These are phyloP conservation scores for Cicer chorassanicum DNA, from an alignment of 306 rosid species.

Conservation along the genomic window DNA sequence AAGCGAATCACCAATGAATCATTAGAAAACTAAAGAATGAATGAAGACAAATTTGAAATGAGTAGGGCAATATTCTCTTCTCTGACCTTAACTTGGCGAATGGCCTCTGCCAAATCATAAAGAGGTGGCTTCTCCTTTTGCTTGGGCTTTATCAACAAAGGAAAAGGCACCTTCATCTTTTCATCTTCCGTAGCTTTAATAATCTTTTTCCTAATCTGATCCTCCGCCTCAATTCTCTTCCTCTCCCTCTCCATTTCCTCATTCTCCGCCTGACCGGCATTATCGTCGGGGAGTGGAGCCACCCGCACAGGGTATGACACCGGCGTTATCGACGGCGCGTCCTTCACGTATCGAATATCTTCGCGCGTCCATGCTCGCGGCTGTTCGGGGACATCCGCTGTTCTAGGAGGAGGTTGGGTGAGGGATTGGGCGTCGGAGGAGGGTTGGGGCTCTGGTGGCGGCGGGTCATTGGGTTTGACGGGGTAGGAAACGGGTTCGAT, in stretches of 20 bases:
- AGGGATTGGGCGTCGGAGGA: conserved; percentile 33
- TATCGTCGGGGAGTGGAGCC: conserved; percentile 89
- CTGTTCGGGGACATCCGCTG: conserved; percentile 42
- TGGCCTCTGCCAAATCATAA: conserved; percentile 77
- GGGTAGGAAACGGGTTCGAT: conserved; percentile 78
- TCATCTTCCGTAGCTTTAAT: conserved; percentile 61
- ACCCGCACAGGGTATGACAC: conserved; percentile 68
- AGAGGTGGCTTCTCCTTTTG: conserved; percentile 70
- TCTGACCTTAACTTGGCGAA: conserved; percentile 86
- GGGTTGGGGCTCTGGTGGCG: conserved; percentile 44
- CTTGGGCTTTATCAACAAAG: conserved; percentile 65
- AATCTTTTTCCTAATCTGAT: conserved; percentile 50
- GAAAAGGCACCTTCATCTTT: conserved; percentile 69
- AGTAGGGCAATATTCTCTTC: no score
- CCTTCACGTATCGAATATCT: conserved; percentile 73
- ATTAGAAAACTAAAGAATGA: neutral
- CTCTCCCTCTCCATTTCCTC: conserved; percentile 58
- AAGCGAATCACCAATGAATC: neutral
- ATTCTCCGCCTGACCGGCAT: conserved; percentile 15
- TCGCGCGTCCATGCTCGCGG: conserved; percentile 65
- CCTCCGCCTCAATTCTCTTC: conserved; percentile 57
- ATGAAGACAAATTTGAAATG: neutral
- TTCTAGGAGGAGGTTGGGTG: conserved; percentile 28
- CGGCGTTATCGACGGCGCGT: conserved; percentile 59
- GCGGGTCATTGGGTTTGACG: conserved; percentile 58